Conservation (phyloP, 2,329 filamentous ascomycete species). For the Plectosphaerella cucumerina region DNA sequence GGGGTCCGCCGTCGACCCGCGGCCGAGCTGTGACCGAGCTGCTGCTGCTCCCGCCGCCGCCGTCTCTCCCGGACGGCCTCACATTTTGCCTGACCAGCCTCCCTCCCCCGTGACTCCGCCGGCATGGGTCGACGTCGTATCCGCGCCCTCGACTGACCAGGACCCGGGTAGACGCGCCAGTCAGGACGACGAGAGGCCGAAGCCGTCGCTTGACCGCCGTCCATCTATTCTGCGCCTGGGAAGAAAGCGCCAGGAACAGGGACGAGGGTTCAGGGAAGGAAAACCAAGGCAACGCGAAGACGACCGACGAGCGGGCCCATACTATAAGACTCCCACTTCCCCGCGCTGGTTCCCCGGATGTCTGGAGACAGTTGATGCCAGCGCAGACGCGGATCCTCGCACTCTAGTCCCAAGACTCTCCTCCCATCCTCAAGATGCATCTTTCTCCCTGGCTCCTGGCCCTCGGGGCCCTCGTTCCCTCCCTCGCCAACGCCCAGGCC, state of each 20-base stretch:
- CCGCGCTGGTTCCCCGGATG: not conserved
- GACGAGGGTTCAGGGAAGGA: not conserved
- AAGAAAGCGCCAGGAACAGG: slow-evolving; percentile 1
- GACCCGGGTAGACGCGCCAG: not conserved
- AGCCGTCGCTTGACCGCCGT: not conserved
- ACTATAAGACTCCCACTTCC: not conserved
- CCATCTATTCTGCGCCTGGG: not conserved
- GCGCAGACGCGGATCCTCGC: no score
- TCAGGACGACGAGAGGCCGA: not conserved
- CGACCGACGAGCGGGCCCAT: not conserved
- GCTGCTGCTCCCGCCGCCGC: no score
- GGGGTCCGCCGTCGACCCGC: not conserved
- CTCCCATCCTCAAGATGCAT: slow-evolving; percentile 5
- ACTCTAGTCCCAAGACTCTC: no score
- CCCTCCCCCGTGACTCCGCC: no score
- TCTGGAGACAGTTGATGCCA: not conserved
- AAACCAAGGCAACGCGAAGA: not conserved
- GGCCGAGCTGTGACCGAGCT: not conserved
- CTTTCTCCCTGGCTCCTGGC: slow-evolving; percentile 7
- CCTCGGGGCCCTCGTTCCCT: slow-evolving; percentile 10
- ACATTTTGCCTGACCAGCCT: no score
- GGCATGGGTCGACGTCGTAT: no score
- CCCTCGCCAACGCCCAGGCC: slow-evolving; percentile 23
- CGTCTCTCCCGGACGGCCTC: no score
- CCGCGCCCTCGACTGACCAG: no score